Evolutionary conservation across 768 basidiomycete species (phyloP).

Genomic region (Lanmaoa rubissima): DNA sequence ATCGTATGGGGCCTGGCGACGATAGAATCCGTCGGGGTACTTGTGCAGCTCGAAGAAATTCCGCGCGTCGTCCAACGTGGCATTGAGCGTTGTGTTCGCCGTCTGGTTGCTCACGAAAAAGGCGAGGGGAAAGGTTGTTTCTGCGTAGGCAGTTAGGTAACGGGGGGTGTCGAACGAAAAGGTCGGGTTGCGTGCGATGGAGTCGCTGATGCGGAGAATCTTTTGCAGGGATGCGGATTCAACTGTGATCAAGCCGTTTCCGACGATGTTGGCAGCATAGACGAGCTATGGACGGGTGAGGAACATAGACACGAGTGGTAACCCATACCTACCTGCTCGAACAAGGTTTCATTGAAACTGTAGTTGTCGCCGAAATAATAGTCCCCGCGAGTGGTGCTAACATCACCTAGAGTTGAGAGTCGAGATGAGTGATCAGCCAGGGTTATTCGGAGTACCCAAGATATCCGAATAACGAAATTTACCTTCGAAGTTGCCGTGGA

Average conservation of each 20-base stretch:
- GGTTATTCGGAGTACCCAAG: background rate
- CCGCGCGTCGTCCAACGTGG: conserved; percentile 13
- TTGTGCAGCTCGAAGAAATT: conserved; percentile 19
- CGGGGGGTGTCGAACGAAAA: conserved; percentile 24
- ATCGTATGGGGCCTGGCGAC: conserved; percentile 19
- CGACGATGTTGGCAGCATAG: conserved; percentile 18
- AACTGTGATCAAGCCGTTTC: conserved; percentile 19
- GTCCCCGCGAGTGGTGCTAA: conserved; percentile 24
- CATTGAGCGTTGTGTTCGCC: conserved; percentile 8
- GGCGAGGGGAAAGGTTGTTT: conserved; percentile 24
- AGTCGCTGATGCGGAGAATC: conserved; percentile 23
- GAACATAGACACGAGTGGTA: background rate
- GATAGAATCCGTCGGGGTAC: conserved; percentile 23
- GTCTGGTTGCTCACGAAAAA: conserved; percentile 24
- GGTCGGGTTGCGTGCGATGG: conserved; percentile 24
- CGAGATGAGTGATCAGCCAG: background rate
- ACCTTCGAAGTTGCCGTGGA: conserved; percentile 28
- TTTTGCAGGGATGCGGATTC: conserved; percentile 24
- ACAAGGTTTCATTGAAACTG: conserved; percentile 27
- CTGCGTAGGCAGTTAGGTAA: conserved; percentile 21
- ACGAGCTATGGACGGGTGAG: conserved; percentile 11
- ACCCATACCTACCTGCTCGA: conserved; percentile 10
- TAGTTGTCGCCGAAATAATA: conserved; percentile 26
- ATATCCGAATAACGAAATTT: background rate
- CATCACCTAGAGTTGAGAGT: conserved; percentile 17